These are phyloP conservation scores for Gentiana dahurica DNA, from an alignment of 257 asterid genomes.

Conservation along the genomic window DNA sequence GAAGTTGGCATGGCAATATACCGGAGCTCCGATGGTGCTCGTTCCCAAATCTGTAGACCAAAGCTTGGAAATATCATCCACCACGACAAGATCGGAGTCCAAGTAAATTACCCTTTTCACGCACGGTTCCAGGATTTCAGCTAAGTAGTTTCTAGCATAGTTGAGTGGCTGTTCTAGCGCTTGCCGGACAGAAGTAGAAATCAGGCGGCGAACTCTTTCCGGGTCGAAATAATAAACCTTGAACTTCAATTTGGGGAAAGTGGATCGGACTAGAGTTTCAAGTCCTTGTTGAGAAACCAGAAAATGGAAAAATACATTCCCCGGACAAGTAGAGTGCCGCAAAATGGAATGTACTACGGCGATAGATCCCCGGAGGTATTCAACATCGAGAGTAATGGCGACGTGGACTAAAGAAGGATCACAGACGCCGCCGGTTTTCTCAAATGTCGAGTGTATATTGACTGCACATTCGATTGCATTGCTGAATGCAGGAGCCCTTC, in stretches of 20 bases:
- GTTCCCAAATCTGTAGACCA: constrained; percentile 55
- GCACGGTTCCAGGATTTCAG: constrained; percentile 71
- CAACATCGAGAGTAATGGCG: constrained; percentile 81
- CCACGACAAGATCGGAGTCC: constrained; percentile 84
- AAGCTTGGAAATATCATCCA: constrained; percentile 68
- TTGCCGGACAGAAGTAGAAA: constrained; percentile 72
- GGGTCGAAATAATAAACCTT: constrained; percentile 85
- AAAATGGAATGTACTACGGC: constrained; percentile 89
- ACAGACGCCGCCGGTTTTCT: no score
- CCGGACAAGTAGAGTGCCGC: constrained; percentile 74
- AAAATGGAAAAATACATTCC: constrained; percentile 74
- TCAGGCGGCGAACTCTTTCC: constrained; percentile 61
- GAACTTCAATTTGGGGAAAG: constrained; percentile 72
- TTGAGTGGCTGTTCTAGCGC: constrained; percentile 89
- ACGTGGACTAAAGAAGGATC: constrained; percentile 67
- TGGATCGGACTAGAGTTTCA: constrained; percentile 59
- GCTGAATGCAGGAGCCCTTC: no score
- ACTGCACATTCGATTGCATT: no score
- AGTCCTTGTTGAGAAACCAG: constrained; percentile 59
- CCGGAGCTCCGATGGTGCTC: constrained; percentile 88
- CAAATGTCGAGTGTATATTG: no score
- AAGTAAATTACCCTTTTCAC: constrained; percentile 68
- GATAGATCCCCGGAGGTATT: constrained; percentile 79
- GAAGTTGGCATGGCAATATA: constrained; percentile 87
- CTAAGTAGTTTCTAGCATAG: constrained; percentile 75